These are phyloP conservation scores for Xylaria multiplex DNA, from an alignment of 2,329 filamentous ascomycete genomes.

Conservation along the genomic window DNA sequence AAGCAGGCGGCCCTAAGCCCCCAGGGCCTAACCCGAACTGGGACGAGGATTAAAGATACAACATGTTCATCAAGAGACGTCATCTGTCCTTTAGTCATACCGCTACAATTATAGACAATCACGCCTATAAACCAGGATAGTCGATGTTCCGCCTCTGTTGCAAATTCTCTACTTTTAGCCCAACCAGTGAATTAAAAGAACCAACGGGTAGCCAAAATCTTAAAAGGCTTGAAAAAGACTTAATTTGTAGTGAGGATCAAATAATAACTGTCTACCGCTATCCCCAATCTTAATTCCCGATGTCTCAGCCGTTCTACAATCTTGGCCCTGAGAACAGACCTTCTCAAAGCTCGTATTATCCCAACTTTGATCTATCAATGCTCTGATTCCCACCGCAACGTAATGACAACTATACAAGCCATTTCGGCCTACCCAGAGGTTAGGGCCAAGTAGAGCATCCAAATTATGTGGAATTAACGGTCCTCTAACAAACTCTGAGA, in stretches of 20 bases:
- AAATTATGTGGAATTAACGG: background rate
- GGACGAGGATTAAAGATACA: slow-evolving; percentile 65
- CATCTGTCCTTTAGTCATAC: slow-evolving; percentile 20
- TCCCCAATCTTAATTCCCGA: background rate
- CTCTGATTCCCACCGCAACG: background rate
- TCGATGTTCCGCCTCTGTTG: slow-evolving; percentile 3
- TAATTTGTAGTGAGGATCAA: background rate
- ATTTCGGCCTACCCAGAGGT: background rate
- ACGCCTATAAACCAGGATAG: slow-evolving; percentile 31
- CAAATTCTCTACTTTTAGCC: background rate
- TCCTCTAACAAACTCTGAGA: background rate
- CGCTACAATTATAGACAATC: slow-evolving; percentile 32
- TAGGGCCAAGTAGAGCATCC: background rate
- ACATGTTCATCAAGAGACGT: slow-evolving; percentile 26
- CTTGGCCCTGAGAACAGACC: background rate
- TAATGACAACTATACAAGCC: background rate
- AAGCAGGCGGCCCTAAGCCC: slow-evolving; percentile 96
- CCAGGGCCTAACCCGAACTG: slow-evolving; percentile 89
- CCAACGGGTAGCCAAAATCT: background rate
- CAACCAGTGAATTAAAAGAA: background rate
- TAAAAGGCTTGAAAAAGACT: background rate
- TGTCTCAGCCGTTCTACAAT: background rate
- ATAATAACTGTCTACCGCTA: background rate
- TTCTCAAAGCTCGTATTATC: background rate
- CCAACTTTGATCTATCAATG: background rate